Evolutionary conservation across 768 basidiomycete genomes (phyloP).

Genomic region (Auricularia cornea): DNA sequence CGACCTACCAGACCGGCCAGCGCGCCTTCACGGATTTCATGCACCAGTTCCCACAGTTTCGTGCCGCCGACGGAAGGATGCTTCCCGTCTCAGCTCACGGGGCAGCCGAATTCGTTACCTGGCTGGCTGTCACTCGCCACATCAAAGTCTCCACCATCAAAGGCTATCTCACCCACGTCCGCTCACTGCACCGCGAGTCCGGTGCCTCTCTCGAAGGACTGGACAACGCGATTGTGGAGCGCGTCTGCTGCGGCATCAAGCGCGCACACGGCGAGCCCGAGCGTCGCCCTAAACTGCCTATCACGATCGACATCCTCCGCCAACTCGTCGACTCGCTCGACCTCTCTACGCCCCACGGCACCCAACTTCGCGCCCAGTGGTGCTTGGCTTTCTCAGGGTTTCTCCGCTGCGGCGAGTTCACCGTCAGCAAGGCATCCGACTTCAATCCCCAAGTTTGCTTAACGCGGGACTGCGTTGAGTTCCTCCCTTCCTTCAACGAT

Average conservation of each 20-base stretch:
- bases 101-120: background rate
- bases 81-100: background rate
- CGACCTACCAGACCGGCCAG: constrained; percentile 25
- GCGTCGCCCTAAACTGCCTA: constrained; percentile 20
- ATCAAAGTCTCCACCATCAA: constrained; percentile 20
- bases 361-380: constrained; percentile 10
- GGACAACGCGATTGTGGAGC: constrained; percentile 20
- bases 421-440: constrained; percentile 1
- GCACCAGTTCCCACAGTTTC: background rate
- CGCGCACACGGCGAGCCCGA: constrained; percentile 19
- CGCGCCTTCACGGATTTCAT: constrained; percentile 23
- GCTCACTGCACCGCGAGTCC: constrained; percentile 20
- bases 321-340: background rate
- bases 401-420: constrained; percentile 19
- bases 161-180: constrained; percentile 18
- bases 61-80: background rate
- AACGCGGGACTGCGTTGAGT: constrained; percentile 18
- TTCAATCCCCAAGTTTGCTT: constrained; percentile 14
- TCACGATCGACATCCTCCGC: constrained; percentile 18
- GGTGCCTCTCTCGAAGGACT: constrained; percentile 18
- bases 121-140: background rate
- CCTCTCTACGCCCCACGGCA: background rate
- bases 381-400: constrained; percentile 15
- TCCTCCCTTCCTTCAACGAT: constrained; percentile 17
- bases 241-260: constrained; percentile 27